Evolutionary conservation across 345 rosid species (phyloP).

Genomic region (Arabidopsis suecica): DNA sequence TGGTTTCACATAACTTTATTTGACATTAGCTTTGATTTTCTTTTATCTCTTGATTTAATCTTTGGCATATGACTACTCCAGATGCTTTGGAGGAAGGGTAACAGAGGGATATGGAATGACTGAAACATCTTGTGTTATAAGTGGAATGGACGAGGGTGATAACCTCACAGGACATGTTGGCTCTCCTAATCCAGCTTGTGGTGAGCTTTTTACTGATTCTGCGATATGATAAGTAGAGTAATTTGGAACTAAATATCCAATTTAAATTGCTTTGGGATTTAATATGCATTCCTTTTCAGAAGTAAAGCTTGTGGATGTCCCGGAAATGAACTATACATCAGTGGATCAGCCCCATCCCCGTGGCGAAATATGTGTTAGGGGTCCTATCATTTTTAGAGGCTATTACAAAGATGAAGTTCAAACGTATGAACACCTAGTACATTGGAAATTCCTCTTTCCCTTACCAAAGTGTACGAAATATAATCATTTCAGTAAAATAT

Average conservation of each 20-base stretch:
- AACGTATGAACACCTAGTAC: conserved; percentile 56
- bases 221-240: conserved; percentile 3
- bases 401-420: conserved; percentile 92
- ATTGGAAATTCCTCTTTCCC: conserved; percentile 10
- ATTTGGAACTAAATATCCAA: conserved; percentile 15
- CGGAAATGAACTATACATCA: conserved; percentile 94
- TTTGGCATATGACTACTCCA: conserved; percentile 35
- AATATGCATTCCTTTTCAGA: conserved; percentile 53
- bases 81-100: conserved; percentile 79
- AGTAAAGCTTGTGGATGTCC: conserved; percentile 94
- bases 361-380: conserved; percentile 97
- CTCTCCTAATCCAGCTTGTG: conserved; percentile 93
- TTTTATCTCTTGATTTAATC: not conserved
- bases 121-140: conserved; percentile 51
- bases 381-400: conserved; percentile 84
- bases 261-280: conserved; percentile 8
- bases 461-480: conserved; percentile 13
- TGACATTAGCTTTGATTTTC: conserved; percentile 8
- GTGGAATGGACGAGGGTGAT: conserved; percentile 48
- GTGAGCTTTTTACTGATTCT: conserved; percentile 55
- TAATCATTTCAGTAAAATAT: conserved; percentile 23
- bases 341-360: conserved; percentile 89
- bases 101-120: conserved; percentile 53
- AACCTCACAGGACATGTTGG: conserved; percentile 89
- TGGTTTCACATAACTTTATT: conserved; percentile 22